phyloP scores from a whole-genome alignment of 805 yeast genomes.

The Metschnikowia cubensis region DNA sequence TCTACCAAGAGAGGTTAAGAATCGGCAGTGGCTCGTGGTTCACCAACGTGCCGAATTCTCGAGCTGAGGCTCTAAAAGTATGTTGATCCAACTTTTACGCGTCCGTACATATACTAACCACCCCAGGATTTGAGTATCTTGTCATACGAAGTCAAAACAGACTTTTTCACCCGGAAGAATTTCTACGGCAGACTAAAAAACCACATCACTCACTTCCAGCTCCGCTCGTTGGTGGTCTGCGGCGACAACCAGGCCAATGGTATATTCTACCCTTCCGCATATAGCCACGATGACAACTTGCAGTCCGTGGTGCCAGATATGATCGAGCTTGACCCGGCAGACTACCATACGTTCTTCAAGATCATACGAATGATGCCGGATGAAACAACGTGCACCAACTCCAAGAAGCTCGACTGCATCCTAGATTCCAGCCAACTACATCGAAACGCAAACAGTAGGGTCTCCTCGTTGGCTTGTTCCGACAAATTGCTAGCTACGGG shows the following conservation, averaged over 20 bases:
- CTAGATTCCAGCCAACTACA: constrained; percentile 32
- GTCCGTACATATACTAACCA: constrained; percentile 21
- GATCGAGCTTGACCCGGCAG: constrained; percentile 9
- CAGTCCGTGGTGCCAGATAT: constrained; percentile 22
- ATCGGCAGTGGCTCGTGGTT: constrained; percentile 37
- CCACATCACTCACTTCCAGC: constrained; percentile 53
- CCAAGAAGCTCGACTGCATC: constrained; percentile 35
- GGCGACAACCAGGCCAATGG: constrained; percentile 31
- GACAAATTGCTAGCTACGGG: constrained; percentile 45
- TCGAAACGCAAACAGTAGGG: constrained; percentile 33
- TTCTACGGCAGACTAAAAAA: constrained; percentile 45
- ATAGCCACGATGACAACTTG: constrained; percentile 28
- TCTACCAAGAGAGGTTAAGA: constrained; percentile 30
- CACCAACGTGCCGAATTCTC: constrained; percentile 33
- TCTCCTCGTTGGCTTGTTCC: constrained; percentile 47
- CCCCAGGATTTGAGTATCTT: constrained; percentile 23
- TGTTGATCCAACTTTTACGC: constrained; percentile 14
- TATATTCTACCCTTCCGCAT: constrained; percentile 38
- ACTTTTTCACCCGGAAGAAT: constrained; percentile 35
- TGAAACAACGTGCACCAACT: constrained; percentile 7
- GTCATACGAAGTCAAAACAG: constrained; percentile 23
- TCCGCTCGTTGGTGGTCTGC: constrained; percentile 47
- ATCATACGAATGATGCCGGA: constrained; percentile 34
- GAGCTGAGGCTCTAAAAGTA: constrained; percentile 33
- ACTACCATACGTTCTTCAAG: constrained; percentile 32